These are phyloP conservation scores for Coemansia sp. DNA, from an alignment of 192 early-diverging fungal genomes.

Conservation along the genomic window DNA sequence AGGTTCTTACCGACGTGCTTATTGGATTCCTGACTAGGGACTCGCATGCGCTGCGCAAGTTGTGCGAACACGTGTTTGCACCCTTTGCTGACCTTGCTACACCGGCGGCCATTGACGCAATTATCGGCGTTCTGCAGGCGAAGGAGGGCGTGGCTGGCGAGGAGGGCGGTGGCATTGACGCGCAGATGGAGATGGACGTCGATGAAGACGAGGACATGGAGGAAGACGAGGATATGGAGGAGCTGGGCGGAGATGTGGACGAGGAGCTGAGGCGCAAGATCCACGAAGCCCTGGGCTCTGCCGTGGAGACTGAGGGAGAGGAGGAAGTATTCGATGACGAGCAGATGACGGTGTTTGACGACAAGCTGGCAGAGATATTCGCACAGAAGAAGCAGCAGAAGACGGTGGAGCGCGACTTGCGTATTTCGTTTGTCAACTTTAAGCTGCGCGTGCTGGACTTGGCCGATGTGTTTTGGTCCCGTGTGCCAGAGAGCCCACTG, in stretches of 20 bases:
- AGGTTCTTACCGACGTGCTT: conserved; percentile 91
- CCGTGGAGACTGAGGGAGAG: conserved; percentile 36
- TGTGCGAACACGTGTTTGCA: conserved; percentile 84
- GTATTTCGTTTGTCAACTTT: conserved; percentile 82
- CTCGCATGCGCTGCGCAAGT: conserved; percentile 68
- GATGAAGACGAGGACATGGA: conserved; percentile 50
- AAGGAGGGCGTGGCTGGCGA: conserved; percentile 62
- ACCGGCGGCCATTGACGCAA: conserved; percentile 70
- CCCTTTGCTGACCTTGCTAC: conserved; percentile 77
- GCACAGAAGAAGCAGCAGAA: conserved; percentile 77
- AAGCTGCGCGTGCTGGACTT: conserved; percentile 87
- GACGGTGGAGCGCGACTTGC: conserved; percentile 76
- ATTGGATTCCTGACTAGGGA: conserved; percentile 85
- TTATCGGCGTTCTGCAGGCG: conserved; percentile 68
- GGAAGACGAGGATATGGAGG: conserved; percentile 58
- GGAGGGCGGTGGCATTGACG: conserved; percentile 57
- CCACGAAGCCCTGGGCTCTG: conserved; percentile 63
- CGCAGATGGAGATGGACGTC: conserved; percentile 52
- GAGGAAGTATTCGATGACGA: conserved; percentile 77
- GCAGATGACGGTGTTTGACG: conserved; percentile 87
- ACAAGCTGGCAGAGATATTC: conserved; percentile 93
- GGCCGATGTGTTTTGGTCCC: conserved; percentile 73
- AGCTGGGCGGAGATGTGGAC: conserved; percentile 59
- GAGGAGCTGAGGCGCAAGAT: conserved; percentile 77
- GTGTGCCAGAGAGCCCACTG: conserved; percentile 67